Percentiles rank a stretch among this genome's conserved stretches.
Evolutionary conservation across 495 filamentous ascomycete genomes (phyloP).

Genomic region (Bombardia bombarda): DNA sequence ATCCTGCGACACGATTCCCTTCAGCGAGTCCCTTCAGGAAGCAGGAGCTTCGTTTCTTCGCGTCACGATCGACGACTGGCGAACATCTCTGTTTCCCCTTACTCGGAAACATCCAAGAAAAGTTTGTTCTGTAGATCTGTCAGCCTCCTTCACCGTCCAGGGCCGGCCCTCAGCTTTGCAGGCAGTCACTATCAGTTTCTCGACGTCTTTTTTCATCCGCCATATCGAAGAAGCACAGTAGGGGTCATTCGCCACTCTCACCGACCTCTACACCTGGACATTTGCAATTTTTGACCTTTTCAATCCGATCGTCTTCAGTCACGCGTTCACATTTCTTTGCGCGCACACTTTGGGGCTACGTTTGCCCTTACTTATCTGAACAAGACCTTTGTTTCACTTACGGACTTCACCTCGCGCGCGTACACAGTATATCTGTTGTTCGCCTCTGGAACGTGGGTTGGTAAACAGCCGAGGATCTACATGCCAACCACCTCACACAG

Average conservation of each 20-base stretch:
- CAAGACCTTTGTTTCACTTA: too few species aligned
- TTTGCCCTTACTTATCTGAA: too few species aligned
- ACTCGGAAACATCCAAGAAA: slow-evolving; percentile 16
- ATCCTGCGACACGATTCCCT: slow-evolving; percentile 25
- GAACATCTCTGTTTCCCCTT: slow-evolving; percentile 12
- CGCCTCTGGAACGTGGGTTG: not conserved
- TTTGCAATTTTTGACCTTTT: slow-evolving; percentile 1
- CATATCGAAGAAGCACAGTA: too few species aligned
- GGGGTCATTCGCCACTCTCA: not conserved
- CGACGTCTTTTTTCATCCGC: too few species aligned
- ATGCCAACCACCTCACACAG: not conserved
- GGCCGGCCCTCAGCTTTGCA: slow-evolving; percentile 28
- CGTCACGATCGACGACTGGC: slow-evolving; percentile 15
- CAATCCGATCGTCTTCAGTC: not conserved
- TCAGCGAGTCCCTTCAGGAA: slow-evolving; percentile 14
- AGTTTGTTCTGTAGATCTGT: slow-evolving; percentile 26
- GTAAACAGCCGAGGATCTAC: not conserved
- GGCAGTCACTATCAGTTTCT: too few species aligned
- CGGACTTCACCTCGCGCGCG: not conserved
- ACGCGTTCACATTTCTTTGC: not conserved
- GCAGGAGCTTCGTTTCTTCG: slow-evolving; percentile 18
- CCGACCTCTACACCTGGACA: not conserved
- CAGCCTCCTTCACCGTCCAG: slow-evolving; percentile 6
- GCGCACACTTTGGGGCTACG: not conserved
- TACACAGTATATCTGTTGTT: not conserved